Percentiles rank a stretch among this genome's conserved stretches.
These are phyloP conservation scores for Flagelloscypha sp. DNA, from an alignment of 768 basidiomycete genomes.

Conservation along the genomic window DNA sequence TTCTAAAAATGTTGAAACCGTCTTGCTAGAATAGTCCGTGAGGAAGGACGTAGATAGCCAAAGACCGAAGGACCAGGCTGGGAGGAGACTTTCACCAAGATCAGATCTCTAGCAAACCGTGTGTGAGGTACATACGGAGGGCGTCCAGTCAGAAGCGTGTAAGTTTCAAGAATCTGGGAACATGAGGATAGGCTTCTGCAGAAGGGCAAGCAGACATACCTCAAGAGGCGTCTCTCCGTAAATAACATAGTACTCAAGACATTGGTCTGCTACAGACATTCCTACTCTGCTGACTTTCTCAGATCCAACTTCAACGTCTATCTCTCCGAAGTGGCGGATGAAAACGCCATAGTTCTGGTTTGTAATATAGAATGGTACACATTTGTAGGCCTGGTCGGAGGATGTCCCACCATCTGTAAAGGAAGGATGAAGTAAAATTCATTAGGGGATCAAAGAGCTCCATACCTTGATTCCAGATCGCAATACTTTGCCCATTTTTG, in stretches of 20 bases:
- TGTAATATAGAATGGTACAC: slow-evolving; percentile 61
- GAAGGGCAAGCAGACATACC: slow-evolving; percentile 24
- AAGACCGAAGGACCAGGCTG: slow-evolving; percentile 68
- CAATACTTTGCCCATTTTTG: slow-evolving; percentile 62
- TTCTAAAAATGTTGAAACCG: slow-evolving; percentile 61
- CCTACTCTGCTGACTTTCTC: slow-evolving; percentile 61
- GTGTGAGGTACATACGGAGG: slow-evolving; percentile 36
- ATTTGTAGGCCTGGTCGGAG: slow-evolving; percentile 60
- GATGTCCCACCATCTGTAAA: slow-evolving; percentile 59
- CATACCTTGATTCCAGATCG: slow-evolving; percentile 53
- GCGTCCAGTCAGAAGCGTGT: slow-evolving; percentile 55
- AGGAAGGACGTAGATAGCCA: slow-evolving; percentile 76
- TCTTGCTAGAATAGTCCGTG: slow-evolving; percentile 58
- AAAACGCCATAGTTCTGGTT: slow-evolving; percentile 69
- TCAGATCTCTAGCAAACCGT: slow-evolving; percentile 15
- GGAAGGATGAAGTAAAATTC: neutral
- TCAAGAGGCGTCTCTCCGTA: slow-evolving; percentile 60
- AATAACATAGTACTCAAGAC: slow-evolving; percentile 64
- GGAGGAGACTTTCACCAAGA: slow-evolving; percentile 42
- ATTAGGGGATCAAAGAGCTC: neutral
- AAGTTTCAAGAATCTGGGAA: slow-evolving; percentile 46
- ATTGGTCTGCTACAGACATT: slow-evolving; percentile 51
- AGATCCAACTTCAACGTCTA: slow-evolving; percentile 65
- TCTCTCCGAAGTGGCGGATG: slow-evolving; percentile 69
- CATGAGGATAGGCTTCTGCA: neutral